These are phyloP conservation scores for Cryphonectria parasitica DNA, from an alignment of 2,329 filamentous ascomycete species.

Conservation along the genomic window DNA sequence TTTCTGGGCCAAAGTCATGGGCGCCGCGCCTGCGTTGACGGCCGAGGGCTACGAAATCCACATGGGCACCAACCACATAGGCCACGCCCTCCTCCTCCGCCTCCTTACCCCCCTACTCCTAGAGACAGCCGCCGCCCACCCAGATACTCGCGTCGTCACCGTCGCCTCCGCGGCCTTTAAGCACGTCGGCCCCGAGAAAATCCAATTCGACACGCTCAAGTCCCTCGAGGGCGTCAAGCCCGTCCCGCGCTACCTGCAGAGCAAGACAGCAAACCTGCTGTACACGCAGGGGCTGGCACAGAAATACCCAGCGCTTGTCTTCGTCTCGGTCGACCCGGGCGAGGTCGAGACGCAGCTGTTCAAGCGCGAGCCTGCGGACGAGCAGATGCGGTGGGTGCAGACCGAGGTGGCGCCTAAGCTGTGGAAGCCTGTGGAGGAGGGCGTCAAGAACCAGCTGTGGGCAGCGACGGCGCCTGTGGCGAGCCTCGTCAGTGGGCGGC, in stretches of 20 bases:
- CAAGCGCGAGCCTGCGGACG: not conserved
- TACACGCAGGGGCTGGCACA: conserved; percentile 37
- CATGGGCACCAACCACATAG: conserved; percentile 54
- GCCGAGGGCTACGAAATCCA: conserved; percentile 53
- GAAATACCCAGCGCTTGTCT: conserved; percentile 32
- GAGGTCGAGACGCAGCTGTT: conserved; percentile 36
- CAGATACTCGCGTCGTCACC: conserved; percentile 39
- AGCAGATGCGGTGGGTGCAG: conserved; percentile 8
- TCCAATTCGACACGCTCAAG: conserved; percentile 39
- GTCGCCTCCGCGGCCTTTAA: conserved; percentile 36
- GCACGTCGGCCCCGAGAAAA: conserved; percentile 27
- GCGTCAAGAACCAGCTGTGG: conserved; percentile 26
- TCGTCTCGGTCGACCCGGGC: conserved; percentile 36
- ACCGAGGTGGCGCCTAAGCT: conserved; percentile 25
- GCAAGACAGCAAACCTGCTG: conserved; percentile 40
- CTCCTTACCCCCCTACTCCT: conserved; percentile 40
- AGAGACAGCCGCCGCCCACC: conserved; percentile 34
- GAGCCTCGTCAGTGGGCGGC: conserved; percentile 30
- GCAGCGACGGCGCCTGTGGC: conserved; percentile 35
- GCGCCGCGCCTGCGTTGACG: conserved; percentile 41
- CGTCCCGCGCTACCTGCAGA: conserved; percentile 37
- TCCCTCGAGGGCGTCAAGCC: conserved; percentile 31
- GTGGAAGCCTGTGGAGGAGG: conserved; percentile 32
- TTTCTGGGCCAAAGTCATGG: conserved; percentile 36
- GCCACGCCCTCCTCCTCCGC: conserved; percentile 50